phyloP scores from a whole-genome alignment of 352 stramenopile species.

The Pythium monospermum region DNA sequence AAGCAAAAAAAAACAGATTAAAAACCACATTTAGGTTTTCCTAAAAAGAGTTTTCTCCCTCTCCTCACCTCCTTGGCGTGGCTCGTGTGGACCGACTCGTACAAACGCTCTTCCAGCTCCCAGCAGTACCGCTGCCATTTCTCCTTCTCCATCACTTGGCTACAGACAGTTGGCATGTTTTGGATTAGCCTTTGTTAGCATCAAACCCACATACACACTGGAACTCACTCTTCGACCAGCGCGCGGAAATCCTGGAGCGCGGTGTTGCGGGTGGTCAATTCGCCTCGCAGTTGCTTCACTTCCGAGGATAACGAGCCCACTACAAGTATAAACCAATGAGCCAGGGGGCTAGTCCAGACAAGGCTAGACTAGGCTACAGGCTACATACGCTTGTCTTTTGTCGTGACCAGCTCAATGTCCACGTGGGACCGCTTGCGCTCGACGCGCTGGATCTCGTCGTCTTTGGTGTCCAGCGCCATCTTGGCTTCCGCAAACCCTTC shows the following conservation, averaged over 20 bases:
- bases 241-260: constrained; percentile 45
- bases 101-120: constrained; percentile 63
- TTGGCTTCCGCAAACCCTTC: constrained; percentile 51
- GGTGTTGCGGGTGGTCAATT: constrained; percentile 27
- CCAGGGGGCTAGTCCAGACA: too few relatives aligned
- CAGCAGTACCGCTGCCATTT: constrained; percentile 77
- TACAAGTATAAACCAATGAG: too few relatives aligned
- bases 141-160: constrained; percentile 68
- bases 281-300: constrained; percentile 24
- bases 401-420: constrained; percentile 26
- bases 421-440: constrained; percentile 25
- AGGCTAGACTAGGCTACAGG: too few relatives aligned
- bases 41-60: too few relatives aligned
- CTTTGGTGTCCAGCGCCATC: constrained; percentile 37
- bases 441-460: constrained; percentile 33
- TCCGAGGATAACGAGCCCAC: constrained; percentile 12
- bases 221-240: constrained; percentile 57
- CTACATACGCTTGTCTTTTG: constrained; percentile 30
- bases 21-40: not conserved
- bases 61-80: constrained; percentile 46
- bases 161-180: constrained; percentile 20
- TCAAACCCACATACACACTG: not conserved
- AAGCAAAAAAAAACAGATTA: not conserved
- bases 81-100: constrained; percentile 48
- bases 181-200: too few relatives aligned